Evolutionary conservation across 2,329 filamentous ascomycete genomes (phyloP).

Genomic region (Knufia petricola): DNA sequence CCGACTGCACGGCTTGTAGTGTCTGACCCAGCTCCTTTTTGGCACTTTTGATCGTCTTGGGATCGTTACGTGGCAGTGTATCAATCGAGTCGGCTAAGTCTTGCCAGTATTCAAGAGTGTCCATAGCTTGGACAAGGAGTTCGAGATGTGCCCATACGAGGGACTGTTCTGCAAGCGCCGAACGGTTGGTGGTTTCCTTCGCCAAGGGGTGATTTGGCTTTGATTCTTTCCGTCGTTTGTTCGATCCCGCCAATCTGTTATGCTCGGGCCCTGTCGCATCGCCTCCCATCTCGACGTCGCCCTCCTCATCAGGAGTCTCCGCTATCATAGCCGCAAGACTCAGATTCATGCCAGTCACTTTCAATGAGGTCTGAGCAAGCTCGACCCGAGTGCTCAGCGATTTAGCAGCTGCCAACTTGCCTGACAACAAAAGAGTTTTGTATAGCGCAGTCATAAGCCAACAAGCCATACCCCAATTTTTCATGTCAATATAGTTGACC

Average conservation of each 20-base stretch:
- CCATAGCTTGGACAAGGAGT: constrained; percentile 54
- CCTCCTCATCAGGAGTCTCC: constrained; percentile 22
- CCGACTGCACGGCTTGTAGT: constrained; percentile 46
- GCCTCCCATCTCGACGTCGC: constrained; percentile 11
- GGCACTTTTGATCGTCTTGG: constrained; percentile 38
- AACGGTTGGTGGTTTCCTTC: constrained; percentile 29
- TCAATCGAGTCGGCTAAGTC: constrained; percentile 41
- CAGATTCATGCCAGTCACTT: constrained; percentile 31
- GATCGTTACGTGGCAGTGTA: constrained; percentile 24
- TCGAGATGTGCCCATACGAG: constrained; percentile 61
- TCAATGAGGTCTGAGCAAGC: constrained; percentile 38
- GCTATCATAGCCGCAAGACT: constrained; percentile 15
- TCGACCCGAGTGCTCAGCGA: constrained; percentile 43
- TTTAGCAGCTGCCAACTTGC: constrained; percentile 45
- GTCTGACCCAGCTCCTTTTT: constrained; percentile 46
- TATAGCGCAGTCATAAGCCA: constrained; percentile 62
- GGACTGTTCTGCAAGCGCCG: constrained; percentile 45
- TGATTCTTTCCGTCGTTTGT: constrained; percentile 22
- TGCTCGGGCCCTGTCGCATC: constrained; percentile 23
- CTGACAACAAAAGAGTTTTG: constrained; percentile 68
- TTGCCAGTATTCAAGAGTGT: constrained; percentile 58
- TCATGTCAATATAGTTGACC: constrained; percentile 63
- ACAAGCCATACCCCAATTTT: constrained; percentile 61
- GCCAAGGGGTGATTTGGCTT: constrained; percentile 25
- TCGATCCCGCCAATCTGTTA: constrained; percentile 20